phyloP scores from a whole-genome alignment of 768 basidiomycete species.

The Lactarius tabidus region DNA sequence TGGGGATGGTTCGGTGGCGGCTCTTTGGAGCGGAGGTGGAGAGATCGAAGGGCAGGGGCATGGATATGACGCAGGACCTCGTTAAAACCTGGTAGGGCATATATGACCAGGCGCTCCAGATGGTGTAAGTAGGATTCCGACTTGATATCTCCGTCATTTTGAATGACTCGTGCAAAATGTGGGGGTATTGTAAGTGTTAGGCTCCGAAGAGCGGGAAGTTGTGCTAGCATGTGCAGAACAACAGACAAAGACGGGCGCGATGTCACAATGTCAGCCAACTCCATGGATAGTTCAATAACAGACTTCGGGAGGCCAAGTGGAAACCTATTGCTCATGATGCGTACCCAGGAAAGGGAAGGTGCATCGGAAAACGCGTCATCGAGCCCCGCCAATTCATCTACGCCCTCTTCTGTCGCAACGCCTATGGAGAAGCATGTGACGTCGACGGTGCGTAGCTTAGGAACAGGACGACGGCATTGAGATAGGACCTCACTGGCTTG shows the following conservation, averaged over 20 bases:
- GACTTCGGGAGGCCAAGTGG: constrained; percentile 18
- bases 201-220: constrained; percentile 38
- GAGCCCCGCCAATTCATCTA: constrained; percentile 15
- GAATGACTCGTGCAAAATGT: constrained; percentile 30
- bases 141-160: constrained; percentile 19
- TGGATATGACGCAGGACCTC: constrained; percentile 32
- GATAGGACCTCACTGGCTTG: constrained; percentile 41
- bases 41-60: constrained; percentile 36
- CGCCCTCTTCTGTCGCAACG: constrained; percentile 2
- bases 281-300: constrained; percentile 16
- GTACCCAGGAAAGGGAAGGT: constrained; percentile 31
- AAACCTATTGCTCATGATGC: constrained; percentile 21
- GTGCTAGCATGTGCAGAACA: constrained; percentile 34
- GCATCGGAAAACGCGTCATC: constrained; percentile 33
- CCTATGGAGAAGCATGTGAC: constrained; percentile 23
- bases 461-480: constrained; percentile 36
- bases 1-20: constrained; percentile 35
- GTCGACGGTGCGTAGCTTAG: constrained; percentile 37
- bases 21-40: constrained; percentile 41
- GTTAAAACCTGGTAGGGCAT: constrained; percentile 34
- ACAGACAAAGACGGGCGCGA: constrained; percentile 27
- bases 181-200: constrained; percentile 41
- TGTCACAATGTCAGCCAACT: constrained; percentile 20
- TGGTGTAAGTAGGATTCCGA: constrained; percentile 27
- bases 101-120: constrained; percentile 33